These are phyloP conservation scores for Leptographium wingfieldii DNA, from an alignment of 2,329 filamentous ascomycete genomes.

Conservation along the genomic window DNA sequence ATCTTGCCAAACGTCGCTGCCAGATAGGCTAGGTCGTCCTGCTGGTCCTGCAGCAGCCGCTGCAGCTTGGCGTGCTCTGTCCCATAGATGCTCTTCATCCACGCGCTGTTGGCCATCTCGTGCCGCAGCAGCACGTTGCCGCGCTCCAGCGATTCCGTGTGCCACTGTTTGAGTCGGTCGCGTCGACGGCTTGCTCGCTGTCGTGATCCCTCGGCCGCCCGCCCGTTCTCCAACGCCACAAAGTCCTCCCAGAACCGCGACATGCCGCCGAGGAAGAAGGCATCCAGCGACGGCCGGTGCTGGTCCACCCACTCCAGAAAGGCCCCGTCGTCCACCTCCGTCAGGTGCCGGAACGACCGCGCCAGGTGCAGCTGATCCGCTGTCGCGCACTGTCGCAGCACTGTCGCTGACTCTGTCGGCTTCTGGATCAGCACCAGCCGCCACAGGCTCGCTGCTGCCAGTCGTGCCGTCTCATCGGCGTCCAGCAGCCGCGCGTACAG, in stretches of 20 bases:
- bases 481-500: conserved; percentile 83
- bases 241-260: conserved; percentile 82
- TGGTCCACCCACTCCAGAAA: conserved; percentile 84
- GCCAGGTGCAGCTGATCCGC: conserved; percentile 57
- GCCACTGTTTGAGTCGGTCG: conserved; percentile 74
- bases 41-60: conserved; percentile 77
- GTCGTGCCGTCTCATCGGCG: conserved; percentile 49
- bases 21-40: conserved; percentile 75
- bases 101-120: conserved; percentile 74
- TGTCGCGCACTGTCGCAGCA: conserved; percentile 60
- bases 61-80: conserved; percentile 90
- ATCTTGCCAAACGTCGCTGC: conserved; percentile 65
- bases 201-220: conserved; percentile 63
- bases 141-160: conserved; percentile 50
- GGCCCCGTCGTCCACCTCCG: conserved; percentile 76
- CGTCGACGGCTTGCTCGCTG: conserved; percentile 60
- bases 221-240: conserved; percentile 67
- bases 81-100: conserved; percentile 90
- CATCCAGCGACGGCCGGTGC: conserved; percentile 65
- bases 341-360: conserved; percentile 69
- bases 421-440: conserved; percentile 92
- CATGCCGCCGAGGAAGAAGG: conserved; percentile 69
- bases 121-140: conserved; percentile 70
- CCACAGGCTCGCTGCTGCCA: conserved; percentile 73
- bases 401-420: conserved; percentile 61